Base-by-base conservation (phyloP, 176 grass and related monocot genomes). In the Elaeis guineensis region DNA sequence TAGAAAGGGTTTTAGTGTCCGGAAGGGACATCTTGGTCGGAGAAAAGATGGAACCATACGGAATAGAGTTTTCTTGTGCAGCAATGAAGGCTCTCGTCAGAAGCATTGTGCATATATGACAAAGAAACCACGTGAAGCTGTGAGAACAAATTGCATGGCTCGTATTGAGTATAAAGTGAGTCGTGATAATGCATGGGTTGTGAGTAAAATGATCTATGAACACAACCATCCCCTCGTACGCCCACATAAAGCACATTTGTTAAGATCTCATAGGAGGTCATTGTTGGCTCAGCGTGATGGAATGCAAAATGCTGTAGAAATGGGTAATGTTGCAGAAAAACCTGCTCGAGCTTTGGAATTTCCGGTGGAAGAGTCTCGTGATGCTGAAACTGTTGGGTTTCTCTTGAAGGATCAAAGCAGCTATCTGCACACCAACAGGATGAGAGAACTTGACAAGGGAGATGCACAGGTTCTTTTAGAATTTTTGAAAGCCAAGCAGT, bases 81-180 rank as follows among this genome's bases (percentile, higher is more conserved):
- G 80, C 73, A 78, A 83, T 57, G 80, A 83, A 72, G 80, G 74
- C 67, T 54, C 68, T n/a, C 74, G 69, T 59, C 74, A 83, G 80
- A 74, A 54, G 49, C 80, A 83, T 52, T 54, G 67, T 30, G 73
- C 73, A 53, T 75, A 83, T 59, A 16, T 74, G 59, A 78, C 80
- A 0, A 79, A 79, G 67, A 84, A 60, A 59, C 65, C 71, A n/a
- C 61, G 65, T 50, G 75, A 78, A 24, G 70, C 24, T 17, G 70
- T 69, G 26, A 72, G 75, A 23, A 84, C 75, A 23, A 84, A 84
- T 65, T 84, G 75, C 63, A 70, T 84, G 81, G 75, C 81, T 25
- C 65, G 75, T 11, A 84, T 78, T 24, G 81, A 78, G 56, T 78
- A 51, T 54, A 78, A 78, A 74, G 70, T 75, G 19, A 58, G 70